Percentiles rank a stretch among this genome's conserved stretches.
These are phyloP conservation scores for Fusarium xyrophilum DNA, from an alignment of 2,329 filamentous ascomycete genomes.

Conservation along the genomic window DNA sequence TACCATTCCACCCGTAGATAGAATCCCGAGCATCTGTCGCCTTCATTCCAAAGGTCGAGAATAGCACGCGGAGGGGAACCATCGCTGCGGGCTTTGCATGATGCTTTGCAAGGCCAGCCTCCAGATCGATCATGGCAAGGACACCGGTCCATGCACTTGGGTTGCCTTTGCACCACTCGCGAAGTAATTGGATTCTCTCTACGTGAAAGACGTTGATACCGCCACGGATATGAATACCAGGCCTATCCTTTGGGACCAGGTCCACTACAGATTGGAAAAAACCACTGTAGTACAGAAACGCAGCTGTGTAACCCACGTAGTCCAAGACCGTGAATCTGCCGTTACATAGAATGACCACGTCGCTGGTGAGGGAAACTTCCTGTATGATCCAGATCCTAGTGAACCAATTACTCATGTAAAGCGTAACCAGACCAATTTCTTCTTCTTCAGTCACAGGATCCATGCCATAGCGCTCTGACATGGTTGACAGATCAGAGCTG, in stretches of 20 bases:
- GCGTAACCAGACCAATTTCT: accelerated
- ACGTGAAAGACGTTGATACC: neutral
- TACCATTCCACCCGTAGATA: neutral
- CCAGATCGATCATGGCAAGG: neutral
- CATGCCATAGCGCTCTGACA: neutral
- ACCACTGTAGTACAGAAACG: neutral
- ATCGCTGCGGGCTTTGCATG: neutral
- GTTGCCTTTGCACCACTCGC: conserved; percentile 6
- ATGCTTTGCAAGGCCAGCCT: neutral
- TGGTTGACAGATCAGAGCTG: neutral
- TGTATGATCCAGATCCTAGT: neutral
- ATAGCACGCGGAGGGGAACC: neutral
- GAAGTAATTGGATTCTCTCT: neutral
- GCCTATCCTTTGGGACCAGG: neutral
- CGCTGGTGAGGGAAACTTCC: neutral
- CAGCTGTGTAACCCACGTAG: neutral
- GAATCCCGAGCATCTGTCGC: neutral
- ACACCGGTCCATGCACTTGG: neutral
- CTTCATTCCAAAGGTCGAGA: neutral
- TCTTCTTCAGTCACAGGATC: neutral
- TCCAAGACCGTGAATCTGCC: neutral
- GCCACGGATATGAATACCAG: neutral
- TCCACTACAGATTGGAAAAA: neutral
- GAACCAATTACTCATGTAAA: neutral
- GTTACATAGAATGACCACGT: neutral